Evolutionary conservation across 768 basidiomycete genomes (phyloP), one percentile per base, ranked within the genome.

Genomic region (Porpolomopsis calyptriformis): DNA sequence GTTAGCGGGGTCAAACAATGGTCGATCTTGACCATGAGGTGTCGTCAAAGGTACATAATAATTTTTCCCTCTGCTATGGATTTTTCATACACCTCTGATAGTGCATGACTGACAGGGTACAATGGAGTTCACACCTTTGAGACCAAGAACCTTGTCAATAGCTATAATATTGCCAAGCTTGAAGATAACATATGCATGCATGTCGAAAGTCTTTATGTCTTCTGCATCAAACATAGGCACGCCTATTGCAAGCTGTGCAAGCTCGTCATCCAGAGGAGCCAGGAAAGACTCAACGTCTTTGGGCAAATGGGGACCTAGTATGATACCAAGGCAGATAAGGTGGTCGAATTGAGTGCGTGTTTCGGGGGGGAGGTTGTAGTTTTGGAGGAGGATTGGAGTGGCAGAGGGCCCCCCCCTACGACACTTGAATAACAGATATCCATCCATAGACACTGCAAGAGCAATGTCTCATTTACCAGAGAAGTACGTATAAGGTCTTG

Each of bases 231-330:
- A 68, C 0, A 68, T 61, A 1, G n/a, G 25, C 3, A 73, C 59
- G 1, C 72, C 73, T 14, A 45, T 14, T 0, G 59, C 62, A 0
- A 73, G 60, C 8, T 54, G 72, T 57, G 9, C 69, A 67, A 12
- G 72, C 36, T 76, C 72, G 14, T 68, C 47, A 1, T 69, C 50
- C 2, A 69, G 42, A 0, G 72, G 73, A 37, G 53, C 63, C 0
- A 68, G 52, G 42, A 74, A 76, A 0, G 74, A 76, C 37, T 65
- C 63, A 1, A 64, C 23, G 47, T 73, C 67, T 16, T 60, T 55
- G 0, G 73, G 68, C 31, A 66, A 64, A 14, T 64, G 23, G n/a
- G 76, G 53, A 44, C 75, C 71, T 5, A 55, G 73, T 37, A 76
- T 70, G 38, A n/a, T n/a, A n/a, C n/a, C n/a, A n/a, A n/a, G n/a